A percentile compares a stretch with the other conserved stretches of the same genome.
phyloP scores from a whole-genome alignment of 2,329 filamentous ascomycete genomes.

The Didymella exigua region DNA sequence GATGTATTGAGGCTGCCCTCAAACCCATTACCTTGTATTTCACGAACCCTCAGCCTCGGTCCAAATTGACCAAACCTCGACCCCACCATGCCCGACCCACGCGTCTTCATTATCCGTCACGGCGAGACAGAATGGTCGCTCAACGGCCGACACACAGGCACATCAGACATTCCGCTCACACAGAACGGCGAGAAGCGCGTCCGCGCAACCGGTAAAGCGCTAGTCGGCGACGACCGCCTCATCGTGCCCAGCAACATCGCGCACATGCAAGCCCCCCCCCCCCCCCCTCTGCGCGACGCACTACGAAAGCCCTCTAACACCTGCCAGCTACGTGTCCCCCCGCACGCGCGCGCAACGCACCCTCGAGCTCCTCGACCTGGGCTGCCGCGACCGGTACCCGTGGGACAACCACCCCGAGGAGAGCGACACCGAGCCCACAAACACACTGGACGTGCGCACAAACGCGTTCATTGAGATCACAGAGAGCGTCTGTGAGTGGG shows the following conservation, averaged over 20 bases:
- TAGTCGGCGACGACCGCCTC: constrained; percentile 82
- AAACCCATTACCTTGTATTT: background rate
- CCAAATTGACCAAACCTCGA: background rate
- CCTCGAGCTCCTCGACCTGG: constrained; percentile 84
- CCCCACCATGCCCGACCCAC: constrained; percentile 50
- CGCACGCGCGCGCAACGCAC: constrained; percentile 83
- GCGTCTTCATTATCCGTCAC: constrained; percentile 69
- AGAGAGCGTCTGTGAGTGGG: constrained; percentile 63
- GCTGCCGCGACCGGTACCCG: constrained; percentile 70
- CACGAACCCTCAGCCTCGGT: background rate
- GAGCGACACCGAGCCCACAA: constrained; percentile 1
- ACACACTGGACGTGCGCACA: constrained; percentile 37
- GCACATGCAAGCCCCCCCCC: constrained; percentile 68
- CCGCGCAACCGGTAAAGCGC: constrained; percentile 74
- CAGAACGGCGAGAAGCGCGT: constrained; percentile 67
- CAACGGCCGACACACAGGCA: constrained; percentile 76
- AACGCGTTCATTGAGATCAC: constrained; percentile 56
- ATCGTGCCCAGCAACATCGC: constrained; percentile 82
- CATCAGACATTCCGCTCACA: constrained; percentile 85
- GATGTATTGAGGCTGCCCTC: background rate
- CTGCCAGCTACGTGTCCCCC: constrained; percentile 78
- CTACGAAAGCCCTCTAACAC: background rate
- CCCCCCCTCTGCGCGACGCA: background rate
- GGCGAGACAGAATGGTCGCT: constrained; percentile 97
- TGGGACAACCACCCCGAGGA: constrained; percentile 58